A percentile compares a stretch with the other conserved stretches of the same genome.
These are phyloP conservation scores for Lentinus polychrous DNA, from an alignment of 1,284 basidiomycete genomes.

Conservation along the genomic window DNA sequence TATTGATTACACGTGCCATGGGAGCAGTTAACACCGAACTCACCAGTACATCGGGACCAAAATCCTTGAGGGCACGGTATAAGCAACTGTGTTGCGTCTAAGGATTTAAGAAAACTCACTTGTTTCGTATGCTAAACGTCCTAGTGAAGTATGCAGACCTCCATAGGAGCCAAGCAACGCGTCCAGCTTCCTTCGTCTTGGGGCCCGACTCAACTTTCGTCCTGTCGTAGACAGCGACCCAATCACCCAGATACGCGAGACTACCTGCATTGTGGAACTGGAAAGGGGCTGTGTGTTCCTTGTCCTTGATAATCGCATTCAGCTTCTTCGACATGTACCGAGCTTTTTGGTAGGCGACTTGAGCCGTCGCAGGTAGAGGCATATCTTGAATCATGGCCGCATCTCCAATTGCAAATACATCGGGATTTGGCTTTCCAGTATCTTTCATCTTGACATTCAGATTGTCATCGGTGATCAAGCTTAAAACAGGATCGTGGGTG, in stretches of 20 bases:
- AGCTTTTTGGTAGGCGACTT: slow-evolving; percentile 82
- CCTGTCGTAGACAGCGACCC: slow-evolving; percentile 74
- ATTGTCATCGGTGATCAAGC: slow-evolving; percentile 55
- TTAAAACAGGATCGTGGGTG: slow-evolving; percentile 18
- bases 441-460: slow-evolving; percentile 55
- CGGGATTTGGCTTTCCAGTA: slow-evolving; percentile 51
- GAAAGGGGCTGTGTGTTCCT: slow-evolving; percentile 41
- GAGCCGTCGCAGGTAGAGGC: slow-evolving; percentile 77
- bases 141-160: slow-evolving; percentile 76
- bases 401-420: slow-evolving; percentile 84
- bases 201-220: slow-evolving; percentile 44
- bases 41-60: slow-evolving; percentile 69
- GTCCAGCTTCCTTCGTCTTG: slow-evolving; percentile 60
- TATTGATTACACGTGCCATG: slow-evolving; percentile 5
- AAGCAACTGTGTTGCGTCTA: too few species aligned
- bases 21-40: slow-evolving; percentile 18
- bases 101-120: too few species aligned
- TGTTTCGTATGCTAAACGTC: slow-evolving; percentile 73
- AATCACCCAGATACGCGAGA: slow-evolving; percentile 77
- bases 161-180: slow-evolving; percentile 77
- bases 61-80: slow-evolving; percentile 49
- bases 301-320: slow-evolving; percentile 49
- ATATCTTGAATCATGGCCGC: slow-evolving; percentile 56
- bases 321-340: slow-evolving; percentile 67
- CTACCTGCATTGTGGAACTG: slow-evolving; percentile 68